phyloP scores from a whole-genome alignment of 139 green algal species.

The Asterochloris sp. region DNA sequence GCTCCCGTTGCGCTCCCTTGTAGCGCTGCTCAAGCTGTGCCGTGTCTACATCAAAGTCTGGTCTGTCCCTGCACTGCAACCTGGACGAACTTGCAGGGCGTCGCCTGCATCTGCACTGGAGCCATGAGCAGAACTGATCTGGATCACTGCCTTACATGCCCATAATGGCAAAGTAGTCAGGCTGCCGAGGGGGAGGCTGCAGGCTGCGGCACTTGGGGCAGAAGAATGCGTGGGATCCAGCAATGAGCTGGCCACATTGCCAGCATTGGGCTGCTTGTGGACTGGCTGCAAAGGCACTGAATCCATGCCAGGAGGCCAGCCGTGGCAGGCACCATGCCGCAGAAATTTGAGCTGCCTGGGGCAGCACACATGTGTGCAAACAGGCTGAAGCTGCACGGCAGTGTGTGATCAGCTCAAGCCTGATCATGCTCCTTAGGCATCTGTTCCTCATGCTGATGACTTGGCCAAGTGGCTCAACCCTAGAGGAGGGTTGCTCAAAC shows the following conservation, averaged over 20 bases:
- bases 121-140: neutral
- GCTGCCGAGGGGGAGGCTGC: slow-evolving; percentile 5
- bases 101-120: neutral
- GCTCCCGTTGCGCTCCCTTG: slow-evolving; percentile 53
- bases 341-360: too few relatives aligned
- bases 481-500: too few relatives aligned
- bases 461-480: too few relatives aligned
- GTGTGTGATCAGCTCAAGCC: too few relatives aligned
- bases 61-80: slow-evolving; percentile 21
- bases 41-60: slow-evolving; percentile 47
- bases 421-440: too few relatives aligned
- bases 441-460: too few relatives aligned
- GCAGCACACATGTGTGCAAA: too few relatives aligned
- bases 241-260: slow-evolving; percentile 14
- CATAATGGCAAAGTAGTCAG: slow-evolving; percentile 28
- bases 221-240: neutral
- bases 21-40: slow-evolving; percentile 54
- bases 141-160: slow-evolving; percentile 22
- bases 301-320: too few relatives aligned
- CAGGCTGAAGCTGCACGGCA: too few relatives aligned
- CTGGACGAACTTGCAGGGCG: too few relatives aligned
- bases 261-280: slow-evolving; percentile 16
- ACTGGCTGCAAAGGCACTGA: neutral
- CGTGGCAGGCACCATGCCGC: too few relatives aligned
- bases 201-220: slow-evolving; percentile 8